A percentile compares a stretch with the other conserved stretches of the same genome.
Conservation (phyloP, 164 flowering plant species). For the Chloranthus sessilifolius region DNA sequence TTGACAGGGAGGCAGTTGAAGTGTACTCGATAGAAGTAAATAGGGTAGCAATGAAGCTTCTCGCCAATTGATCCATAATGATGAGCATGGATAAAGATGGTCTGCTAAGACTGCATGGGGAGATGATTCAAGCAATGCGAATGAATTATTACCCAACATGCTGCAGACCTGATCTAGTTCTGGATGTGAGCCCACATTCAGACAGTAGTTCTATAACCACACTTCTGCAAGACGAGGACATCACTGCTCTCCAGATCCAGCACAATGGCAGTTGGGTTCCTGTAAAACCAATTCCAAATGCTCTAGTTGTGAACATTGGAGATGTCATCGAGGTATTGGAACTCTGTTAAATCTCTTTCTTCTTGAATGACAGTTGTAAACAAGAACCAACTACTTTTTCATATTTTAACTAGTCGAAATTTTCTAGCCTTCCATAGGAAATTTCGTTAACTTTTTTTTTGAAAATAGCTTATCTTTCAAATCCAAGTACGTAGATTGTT, state of each 20-base stretch:
- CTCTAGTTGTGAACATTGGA: slow-evolving; percentile 28
- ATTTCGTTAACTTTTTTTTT: too few species aligned
- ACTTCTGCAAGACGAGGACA: slow-evolving; percentile 32
- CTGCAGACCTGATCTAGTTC: slow-evolving; percentile 23
- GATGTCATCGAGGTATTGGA: slow-evolving; percentile 35
- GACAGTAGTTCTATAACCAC: slow-evolving; percentile 25
- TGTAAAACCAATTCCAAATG: slow-evolving; percentile 25
- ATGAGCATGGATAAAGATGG: slow-evolving; percentile 22
- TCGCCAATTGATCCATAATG: slow-evolving; percentile 13
- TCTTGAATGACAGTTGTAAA: too few species aligned
- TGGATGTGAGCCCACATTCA: slow-evolving; percentile 30
- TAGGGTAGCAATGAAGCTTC: slow-evolving; percentile 15
- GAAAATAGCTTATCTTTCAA: too few species aligned
- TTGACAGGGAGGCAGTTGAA: slow-evolving; percentile 22
- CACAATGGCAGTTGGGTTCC: slow-evolving; percentile 22
- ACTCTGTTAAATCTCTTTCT: too few species aligned
- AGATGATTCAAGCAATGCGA: slow-evolving; percentile 18
- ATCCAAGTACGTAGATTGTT: too few species aligned
- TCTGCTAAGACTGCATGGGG: slow-evolving; percentile 15
- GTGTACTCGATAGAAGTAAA: slow-evolving; percentile 19
- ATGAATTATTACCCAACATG: slow-evolving; percentile 30
- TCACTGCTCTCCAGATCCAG: slow-evolving; percentile 24
- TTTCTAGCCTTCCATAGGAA: too few species aligned
- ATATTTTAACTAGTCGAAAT: too few species aligned
- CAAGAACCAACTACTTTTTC: too few species aligned